Base-by-base conservation (phyloP, 164 flowering plant genomes). In the Magnolia sinica region DNA sequence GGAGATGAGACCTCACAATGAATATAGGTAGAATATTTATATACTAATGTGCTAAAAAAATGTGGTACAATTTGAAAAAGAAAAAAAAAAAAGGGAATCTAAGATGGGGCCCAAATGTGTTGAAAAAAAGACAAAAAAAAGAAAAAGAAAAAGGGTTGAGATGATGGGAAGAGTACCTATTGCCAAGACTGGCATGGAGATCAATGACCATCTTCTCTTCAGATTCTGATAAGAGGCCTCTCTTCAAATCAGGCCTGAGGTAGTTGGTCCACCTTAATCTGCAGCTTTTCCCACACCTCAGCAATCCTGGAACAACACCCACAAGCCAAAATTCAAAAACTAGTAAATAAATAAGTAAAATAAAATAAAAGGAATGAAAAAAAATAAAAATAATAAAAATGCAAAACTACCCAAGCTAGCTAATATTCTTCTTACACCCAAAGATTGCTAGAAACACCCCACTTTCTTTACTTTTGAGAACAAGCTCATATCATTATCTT, bases 181-280 rank as follows among this genome's bases (percentile, higher is more conserved):
- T 90, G 79, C 93, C 94, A 76, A 90, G 91, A 49, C 82, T 83
- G 55, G 89, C 86, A 80, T 90, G 93, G 71, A 90, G 91, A 66
- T 90, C 93, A 82, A 90, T 90, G 68, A 90, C 94, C 87, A 86
- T 81, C 74, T 87, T 73, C 79, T 90, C 94, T 76, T 90, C 94
- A 66, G 72, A 80, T 64, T 90, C 91, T 37, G 94, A 90, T 23
- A 90, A 71, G 73, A 90, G 81, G 0, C 93, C 93, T 76, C 93
- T 86, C 86, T 90, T 90, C 78, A 90, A 81, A 69, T 90, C 93
- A 79, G 93, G 93, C 79, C 92, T 86, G 0, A 89, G 85, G 68
- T 89, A 89, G 75, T 89, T 90, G 16, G 93, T 90, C 93, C 93
- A 88, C 71, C 91, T 83, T n/a, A 88, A 83, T 76, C 93, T 87